A percentile compares a stretch with the other conserved stretches of the same genome.
phyloP scores from a whole-genome alignment of 768 basidiomycete genomes.

The Melanogaster broomeanus region DNA sequence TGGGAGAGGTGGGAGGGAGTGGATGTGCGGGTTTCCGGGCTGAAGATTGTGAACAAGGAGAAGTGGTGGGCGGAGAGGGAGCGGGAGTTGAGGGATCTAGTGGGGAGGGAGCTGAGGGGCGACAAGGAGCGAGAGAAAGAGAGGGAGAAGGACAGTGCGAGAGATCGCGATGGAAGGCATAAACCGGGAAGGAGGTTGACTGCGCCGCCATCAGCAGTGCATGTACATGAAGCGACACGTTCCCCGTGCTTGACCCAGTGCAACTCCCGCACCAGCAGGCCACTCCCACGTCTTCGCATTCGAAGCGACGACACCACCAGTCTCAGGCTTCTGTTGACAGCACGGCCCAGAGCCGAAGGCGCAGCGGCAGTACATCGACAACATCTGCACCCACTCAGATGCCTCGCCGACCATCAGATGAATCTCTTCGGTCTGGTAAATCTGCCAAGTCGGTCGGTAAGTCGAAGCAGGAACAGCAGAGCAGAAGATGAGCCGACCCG shows the following conservation, averaged over 20 bases:
- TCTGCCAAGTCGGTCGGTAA: constrained; percentile 35
- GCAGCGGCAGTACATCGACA: constrained; percentile 27
- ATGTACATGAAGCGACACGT: constrained; percentile 2
- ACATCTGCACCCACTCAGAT: constrained; percentile 17
- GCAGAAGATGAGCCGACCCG: constrained; percentile 29
- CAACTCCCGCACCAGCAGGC: constrained; percentile 28
- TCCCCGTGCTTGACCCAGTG: constrained; percentile 22
- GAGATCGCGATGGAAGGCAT: constrained; percentile 16
- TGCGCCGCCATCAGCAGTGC: constrained; percentile 12
- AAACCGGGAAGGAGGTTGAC: constrained; percentile 16
- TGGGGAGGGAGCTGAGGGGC: background rate
- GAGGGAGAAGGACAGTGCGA: constrained; percentile 13
- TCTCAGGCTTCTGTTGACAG: constrained; percentile 31
- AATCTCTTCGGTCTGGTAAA: constrained; percentile 44
- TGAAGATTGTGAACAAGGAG: constrained; percentile 36
- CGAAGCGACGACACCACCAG: constrained; percentile 27
- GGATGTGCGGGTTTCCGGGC: constrained; percentile 46
- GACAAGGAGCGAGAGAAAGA: constrained; percentile 6
- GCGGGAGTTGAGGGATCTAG: constrained; percentile 23
- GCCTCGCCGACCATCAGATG: constrained; percentile 36
- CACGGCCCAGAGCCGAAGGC: constrained; percentile 22
- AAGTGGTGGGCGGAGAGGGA: constrained; percentile 37
- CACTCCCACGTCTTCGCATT: constrained; percentile 17
- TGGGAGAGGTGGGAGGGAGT: constrained; percentile 67
- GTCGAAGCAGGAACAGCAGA: constrained; percentile 29